Evolutionary conservation across 345 rosid species (phyloP), one percentile per base, ranked within the genome.

Genomic region (Salix udensis): DNA sequence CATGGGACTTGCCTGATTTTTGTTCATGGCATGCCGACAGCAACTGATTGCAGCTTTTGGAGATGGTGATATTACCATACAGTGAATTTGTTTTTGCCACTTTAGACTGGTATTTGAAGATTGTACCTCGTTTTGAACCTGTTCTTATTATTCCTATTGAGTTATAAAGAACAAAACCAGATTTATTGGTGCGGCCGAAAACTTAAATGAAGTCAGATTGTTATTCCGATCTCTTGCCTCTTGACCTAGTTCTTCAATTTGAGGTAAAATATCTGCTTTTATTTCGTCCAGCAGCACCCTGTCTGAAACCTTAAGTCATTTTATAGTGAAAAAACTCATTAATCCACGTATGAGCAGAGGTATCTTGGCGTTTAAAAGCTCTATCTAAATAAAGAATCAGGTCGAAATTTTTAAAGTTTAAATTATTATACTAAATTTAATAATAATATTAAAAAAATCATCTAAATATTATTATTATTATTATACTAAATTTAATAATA

Each of bases 1-100:
- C 65, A 37, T 73, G 69, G n/a, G n/a, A 68, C 76, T 66, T 60
- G 87, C 80, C 78, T 46, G 84, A 80, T 76, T 82, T 82, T 85
- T 80, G 78, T 75, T 77, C 68, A 77, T 65, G 75, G 75, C 80
- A 72, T 77, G 71, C 65, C 55, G 50, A 64, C 79, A 39, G 69
- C 80, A 70, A 67, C 73, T 76, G 79, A 71, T 81, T 55, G 76
- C 62, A 74, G 65, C 76, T 37, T 76, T 77, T 69, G 84, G 42
- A 78, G 81, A 78, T 61, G 53, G 67, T 60, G 70, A 67, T 55
- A 72, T 65, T 72, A 68, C 67, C 71, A 34, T 73, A 24, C 67
- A 65, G 73, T 67, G 78, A 76, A 74, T 65, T 68, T 75, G 58
- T 74, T 67, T 64, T 77, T 78, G 75, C 80, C 65, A 78, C 42